These are phyloP conservation scores for Myotisia sp. DNA, from an alignment of 2,329 filamentous ascomycete species.

Conservation along the genomic window DNA sequence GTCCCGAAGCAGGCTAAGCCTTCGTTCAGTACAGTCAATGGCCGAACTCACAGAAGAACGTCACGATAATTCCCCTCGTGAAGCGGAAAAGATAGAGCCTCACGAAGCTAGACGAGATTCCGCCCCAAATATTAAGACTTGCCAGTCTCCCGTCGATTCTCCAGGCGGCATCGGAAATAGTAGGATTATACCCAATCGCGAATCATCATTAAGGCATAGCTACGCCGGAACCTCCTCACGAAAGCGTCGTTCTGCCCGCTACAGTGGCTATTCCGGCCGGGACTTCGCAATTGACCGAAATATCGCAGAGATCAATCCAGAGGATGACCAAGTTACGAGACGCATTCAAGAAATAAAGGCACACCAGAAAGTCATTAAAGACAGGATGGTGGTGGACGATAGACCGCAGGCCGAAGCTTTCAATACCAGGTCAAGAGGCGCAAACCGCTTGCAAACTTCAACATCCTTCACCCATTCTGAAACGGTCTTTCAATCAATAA, in stretches of 20 bases:
- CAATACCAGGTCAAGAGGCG: constrained; percentile 1
- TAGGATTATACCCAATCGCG: constrained; percentile 48
- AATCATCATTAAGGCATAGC: constrained; percentile 50
- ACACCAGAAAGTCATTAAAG: constrained; percentile 40
- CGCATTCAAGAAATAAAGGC: constrained; percentile 45
- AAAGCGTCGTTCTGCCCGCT: constrained; percentile 39
- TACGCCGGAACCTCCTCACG: constrained; percentile 39
- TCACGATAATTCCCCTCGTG: constrained; percentile 1
- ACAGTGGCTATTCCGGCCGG: constrained; percentile 27
- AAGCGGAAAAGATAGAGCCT: neutral
- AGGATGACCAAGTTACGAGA: constrained; percentile 43
- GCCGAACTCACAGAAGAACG: constrained; percentile 29
- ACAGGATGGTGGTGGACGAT: constrained; percentile 17
- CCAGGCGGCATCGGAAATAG: constrained; percentile 32
- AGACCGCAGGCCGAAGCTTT: neutral
- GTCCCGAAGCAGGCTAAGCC: constrained; percentile 24
- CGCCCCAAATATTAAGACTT: constrained; percentile 24
- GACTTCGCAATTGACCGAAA: constrained; percentile 28
- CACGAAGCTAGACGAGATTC: constrained; percentile 10
- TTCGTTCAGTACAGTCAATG: constrained; percentile 30
- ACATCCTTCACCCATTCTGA: neutral
- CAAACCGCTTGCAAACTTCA: no score
- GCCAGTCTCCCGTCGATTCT: constrained; percentile 16
- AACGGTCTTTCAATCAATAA: neutral
- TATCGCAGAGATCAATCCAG: constrained; percentile 25